Conservation (phyloP, 2,329 filamentous ascomycete species). For the Cladosporium austrohemisphaericum region DNA sequence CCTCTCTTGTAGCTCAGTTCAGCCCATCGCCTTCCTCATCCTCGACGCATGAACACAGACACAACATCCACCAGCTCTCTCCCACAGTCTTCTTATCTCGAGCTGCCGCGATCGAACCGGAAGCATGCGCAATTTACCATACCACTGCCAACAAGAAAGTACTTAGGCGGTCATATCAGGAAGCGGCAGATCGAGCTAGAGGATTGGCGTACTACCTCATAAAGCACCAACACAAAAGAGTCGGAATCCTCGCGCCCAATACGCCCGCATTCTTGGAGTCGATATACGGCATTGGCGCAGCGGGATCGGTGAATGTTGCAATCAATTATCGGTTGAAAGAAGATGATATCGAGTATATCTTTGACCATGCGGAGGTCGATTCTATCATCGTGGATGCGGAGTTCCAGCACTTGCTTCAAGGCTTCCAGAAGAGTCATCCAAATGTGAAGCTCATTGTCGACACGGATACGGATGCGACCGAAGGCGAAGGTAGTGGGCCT, state of each 20-base stretch:
- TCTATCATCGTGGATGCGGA: conserved; percentile 83
- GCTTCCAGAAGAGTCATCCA: conserved; percentile 59
- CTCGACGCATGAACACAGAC: conserved; percentile 36
- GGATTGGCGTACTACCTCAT: conserved; percentile 85
- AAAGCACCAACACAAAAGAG: conserved; percentile 67
- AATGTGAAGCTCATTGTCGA: conserved; percentile 73
- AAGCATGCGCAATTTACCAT: conserved; percentile 75
- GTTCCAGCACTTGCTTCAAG: conserved; percentile 65
- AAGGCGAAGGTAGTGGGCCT: conserved; percentile 69
- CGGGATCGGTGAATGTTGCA: conserved; percentile 67
- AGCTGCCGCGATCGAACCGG: conserved; percentile 81
- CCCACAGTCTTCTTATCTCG: conserved; percentile 84
- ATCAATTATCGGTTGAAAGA: conserved; percentile 73
- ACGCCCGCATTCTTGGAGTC: conserved; percentile 91
- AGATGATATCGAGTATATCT: conserved; percentile 87
- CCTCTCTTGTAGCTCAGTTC: conserved; percentile 49
- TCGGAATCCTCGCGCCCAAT: conserved; percentile 86
- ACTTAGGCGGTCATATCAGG: conserved; percentile 71
- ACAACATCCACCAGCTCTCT: conserved; percentile 72
- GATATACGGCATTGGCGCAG: conserved; percentile 81
- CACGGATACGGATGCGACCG: conserved; percentile 73
- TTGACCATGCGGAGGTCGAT: conserved; percentile 82
- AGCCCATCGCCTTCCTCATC: conserved; percentile 33
- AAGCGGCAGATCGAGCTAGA: conserved; percentile 79
- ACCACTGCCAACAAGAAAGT: conserved; percentile 71